phyloP scores from a whole-genome alignment of 306 rosid species.

The Citrullus colocynthis region DNA sequence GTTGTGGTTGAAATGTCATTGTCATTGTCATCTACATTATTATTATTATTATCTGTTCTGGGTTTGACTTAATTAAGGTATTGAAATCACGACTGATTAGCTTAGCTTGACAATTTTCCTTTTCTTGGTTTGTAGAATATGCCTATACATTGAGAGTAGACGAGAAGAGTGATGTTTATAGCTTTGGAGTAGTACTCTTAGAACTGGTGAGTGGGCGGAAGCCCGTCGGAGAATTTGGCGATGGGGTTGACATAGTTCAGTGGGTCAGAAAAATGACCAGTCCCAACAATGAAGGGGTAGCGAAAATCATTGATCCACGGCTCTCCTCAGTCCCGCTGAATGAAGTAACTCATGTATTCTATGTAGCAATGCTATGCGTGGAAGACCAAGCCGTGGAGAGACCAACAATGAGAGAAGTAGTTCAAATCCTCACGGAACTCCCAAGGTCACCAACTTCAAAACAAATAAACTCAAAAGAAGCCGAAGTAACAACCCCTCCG shows the following conservation, averaged over 20 bases:
- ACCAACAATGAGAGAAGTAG: slow-evolving; percentile 96
- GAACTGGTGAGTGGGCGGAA: slow-evolving; percentile 77
- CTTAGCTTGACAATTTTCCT: too few relatives aligned
- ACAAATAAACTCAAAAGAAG: slow-evolving; percentile 15
- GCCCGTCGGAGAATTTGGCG: slow-evolving; percentile 96
- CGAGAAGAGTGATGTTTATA: slow-evolving; percentile 91
- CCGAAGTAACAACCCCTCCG: neutral
- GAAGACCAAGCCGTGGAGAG: slow-evolving; percentile 97
- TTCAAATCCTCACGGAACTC: slow-evolving; percentile 87
- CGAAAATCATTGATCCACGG: slow-evolving; percentile 73
- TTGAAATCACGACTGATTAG: too few relatives aligned
- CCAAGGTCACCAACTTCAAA: slow-evolving; percentile 50
- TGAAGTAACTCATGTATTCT: slow-evolving; percentile 79
- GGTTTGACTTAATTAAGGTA: neutral
- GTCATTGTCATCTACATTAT: neutral
- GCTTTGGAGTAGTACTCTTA: slow-evolving; percentile 83
- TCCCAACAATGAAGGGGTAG: slow-evolving; percentile 72
- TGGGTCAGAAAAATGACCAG: slow-evolving; percentile 89
- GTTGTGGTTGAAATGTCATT: neutral
- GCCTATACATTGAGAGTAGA: slow-evolving; percentile 91
- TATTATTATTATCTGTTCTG: neutral
- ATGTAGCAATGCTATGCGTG: slow-evolving; percentile 88
- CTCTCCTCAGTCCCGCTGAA: slow-evolving; percentile 84
- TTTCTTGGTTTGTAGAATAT: slow-evolving; percentile 42
- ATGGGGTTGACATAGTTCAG: slow-evolving; percentile 91